Conservation (phyloP, 2,329 filamentous ascomycete species). For the Exophiala sideris region DNA sequence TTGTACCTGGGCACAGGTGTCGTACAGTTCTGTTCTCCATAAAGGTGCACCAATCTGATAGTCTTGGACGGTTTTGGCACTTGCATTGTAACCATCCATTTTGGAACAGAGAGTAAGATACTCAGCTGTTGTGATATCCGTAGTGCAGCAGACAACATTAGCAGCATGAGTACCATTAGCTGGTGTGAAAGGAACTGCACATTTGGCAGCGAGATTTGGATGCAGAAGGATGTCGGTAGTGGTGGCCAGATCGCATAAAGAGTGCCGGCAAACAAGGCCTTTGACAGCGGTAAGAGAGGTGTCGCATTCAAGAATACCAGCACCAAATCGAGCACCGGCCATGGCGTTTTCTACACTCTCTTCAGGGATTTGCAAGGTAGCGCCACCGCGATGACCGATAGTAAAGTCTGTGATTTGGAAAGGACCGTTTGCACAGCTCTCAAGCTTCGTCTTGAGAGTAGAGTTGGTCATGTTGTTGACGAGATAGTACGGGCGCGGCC, state of each 20-base stretch:
- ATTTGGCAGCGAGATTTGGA: slow-evolving; percentile 62
- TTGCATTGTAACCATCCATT: slow-evolving; percentile 62
- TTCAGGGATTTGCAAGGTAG: slow-evolving; percentile 60
- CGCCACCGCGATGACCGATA: slow-evolving; percentile 54
- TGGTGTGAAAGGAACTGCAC: slow-evolving; percentile 59
- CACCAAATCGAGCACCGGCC: slow-evolving; percentile 65
- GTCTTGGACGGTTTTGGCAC: slow-evolving; percentile 54
- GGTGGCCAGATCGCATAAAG: slow-evolving; percentile 65
- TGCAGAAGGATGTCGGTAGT: slow-evolving; percentile 65
- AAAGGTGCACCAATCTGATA: slow-evolving; percentile 58
- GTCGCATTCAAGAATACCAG: slow-evolving; percentile 65
- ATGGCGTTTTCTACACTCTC: slow-evolving; percentile 58
- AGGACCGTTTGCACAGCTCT: slow-evolving; percentile 55
- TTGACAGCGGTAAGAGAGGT: slow-evolving; percentile 64
- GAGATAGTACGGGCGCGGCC: slow-evolving; percentile 63
- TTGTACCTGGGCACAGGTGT: slow-evolving; percentile 57
- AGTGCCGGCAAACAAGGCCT: slow-evolving; percentile 64
- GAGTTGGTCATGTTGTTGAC: slow-evolving; percentile 61
- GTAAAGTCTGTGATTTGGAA: slow-evolving; percentile 55
- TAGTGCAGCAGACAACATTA: slow-evolving; percentile 66
- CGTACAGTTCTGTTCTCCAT: slow-evolving; percentile 28
- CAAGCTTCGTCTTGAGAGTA: slow-evolving; percentile 57
- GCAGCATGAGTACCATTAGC: slow-evolving; percentile 52
- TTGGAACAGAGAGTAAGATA: slow-evolving; percentile 67
- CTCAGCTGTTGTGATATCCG: slow-evolving; percentile 65